phyloP scores from a whole-genome alignment of 352 stramenopile genomes.

The Blastocystis sp. region DNA sequence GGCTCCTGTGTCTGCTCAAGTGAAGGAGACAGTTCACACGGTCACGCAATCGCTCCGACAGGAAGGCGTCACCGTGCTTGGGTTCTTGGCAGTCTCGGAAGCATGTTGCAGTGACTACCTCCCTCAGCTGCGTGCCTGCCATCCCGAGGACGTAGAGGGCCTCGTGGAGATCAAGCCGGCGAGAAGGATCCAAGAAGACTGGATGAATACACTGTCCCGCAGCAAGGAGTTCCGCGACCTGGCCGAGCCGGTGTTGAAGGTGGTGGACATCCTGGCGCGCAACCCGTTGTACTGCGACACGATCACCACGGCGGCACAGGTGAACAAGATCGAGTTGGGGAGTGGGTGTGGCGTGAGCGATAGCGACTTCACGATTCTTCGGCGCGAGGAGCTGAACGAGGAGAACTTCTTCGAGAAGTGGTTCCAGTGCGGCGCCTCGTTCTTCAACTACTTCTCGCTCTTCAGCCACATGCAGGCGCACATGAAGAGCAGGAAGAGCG shows the following conservation, averaged over 20 bases:
- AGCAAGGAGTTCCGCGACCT: not conserved
- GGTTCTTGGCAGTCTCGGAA: not conserved
- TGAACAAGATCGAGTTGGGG: slow-evolving; percentile 45
- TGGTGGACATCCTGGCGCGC: not conserved
- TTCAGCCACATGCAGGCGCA: not conserved
- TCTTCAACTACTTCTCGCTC: slow-evolving; percentile 2
- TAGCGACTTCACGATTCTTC: not conserved
- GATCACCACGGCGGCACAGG: not conserved
- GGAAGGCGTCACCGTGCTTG: not conserved
- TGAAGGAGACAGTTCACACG: no score
- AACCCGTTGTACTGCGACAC: not conserved
- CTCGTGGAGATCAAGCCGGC: not conserved
- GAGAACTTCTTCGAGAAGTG: slow-evolving; percentile 24
- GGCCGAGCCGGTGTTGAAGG: not conserved
- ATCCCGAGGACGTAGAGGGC: not conserved
- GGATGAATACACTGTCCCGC: not conserved
- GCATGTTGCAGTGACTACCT: not conserved
- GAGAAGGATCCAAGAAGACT: not conserved
- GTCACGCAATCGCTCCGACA: not conserved
- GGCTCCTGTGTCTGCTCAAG: not conserved
- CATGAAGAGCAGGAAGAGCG: not conserved
- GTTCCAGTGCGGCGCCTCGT: not conserved
- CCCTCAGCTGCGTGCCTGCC: not conserved
- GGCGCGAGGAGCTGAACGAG: not conserved
- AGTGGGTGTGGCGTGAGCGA: not conserved